Conservation (phyloP, 2,329 filamentous ascomycete genomes). For the Talaromyces rugulosus region DNA sequence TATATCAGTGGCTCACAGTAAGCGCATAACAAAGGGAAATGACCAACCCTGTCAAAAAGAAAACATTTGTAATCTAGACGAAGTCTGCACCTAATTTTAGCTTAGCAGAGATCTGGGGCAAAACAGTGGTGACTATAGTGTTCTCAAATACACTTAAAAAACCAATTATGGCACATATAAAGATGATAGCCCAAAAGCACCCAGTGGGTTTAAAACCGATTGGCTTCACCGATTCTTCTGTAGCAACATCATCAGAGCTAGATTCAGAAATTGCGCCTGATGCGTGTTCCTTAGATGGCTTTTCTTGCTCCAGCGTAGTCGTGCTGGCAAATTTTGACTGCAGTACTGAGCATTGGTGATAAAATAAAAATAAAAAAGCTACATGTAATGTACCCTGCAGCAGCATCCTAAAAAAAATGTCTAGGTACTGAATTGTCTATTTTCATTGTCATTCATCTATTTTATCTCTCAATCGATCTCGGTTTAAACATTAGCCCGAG, state of each 20-base stretch:
- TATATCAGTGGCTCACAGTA: background rate
- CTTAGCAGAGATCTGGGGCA: conserved; percentile 34
- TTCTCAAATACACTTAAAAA: conserved; percentile 34
- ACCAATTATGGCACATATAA: conserved; percentile 19
- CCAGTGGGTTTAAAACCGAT: background rate
- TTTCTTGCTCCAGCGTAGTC: background rate
- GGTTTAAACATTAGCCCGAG: background rate
- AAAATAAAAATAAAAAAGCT: background rate
- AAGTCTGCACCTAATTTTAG: conserved; percentile 28
- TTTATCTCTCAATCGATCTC: background rate
- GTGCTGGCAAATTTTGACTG: background rate
- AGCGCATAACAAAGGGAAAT: background rate
- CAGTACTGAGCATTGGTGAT: background rate
- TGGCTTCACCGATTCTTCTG: background rate
- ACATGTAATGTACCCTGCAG: background rate
- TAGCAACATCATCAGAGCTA: background rate
- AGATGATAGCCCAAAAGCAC: conserved; percentile 17
- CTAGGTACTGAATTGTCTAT: background rate
- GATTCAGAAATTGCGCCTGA: background rate
- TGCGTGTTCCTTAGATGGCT: background rate
- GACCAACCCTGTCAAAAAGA: conserved; percentile 25
- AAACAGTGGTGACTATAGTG: conserved; percentile 37
- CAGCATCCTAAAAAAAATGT: background rate
- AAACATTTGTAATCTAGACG: conserved; percentile 32
- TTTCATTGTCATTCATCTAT: background rate